Percentiles rank a stretch among this genome's conserved stretches.
These are phyloP conservation scores for Dunaliella salina DNA, from an alignment of 163 green algal genomes.

Conservation along the genomic window DNA sequence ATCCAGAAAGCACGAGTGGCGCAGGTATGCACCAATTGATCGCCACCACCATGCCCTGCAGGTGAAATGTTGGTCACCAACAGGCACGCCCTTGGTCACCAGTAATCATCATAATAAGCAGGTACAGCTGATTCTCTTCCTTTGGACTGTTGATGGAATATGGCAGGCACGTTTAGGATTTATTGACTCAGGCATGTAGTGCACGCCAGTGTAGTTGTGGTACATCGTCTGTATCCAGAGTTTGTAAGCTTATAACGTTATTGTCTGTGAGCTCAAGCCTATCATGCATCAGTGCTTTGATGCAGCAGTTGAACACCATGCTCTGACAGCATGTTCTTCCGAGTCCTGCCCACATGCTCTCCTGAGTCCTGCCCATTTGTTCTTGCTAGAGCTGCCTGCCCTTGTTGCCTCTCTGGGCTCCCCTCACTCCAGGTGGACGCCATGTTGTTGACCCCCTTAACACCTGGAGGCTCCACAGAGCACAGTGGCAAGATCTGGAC, in stretches of 20 bases:
- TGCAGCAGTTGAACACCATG: not conserved
- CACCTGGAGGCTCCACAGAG: slow-evolving; percentile 1
- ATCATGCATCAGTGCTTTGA: not conserved
- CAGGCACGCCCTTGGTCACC: slow-evolving; percentile 15
- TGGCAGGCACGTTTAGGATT: too few relatives aligned
- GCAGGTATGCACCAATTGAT: too few relatives aligned
- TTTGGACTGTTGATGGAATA: too few relatives aligned
- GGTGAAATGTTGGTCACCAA: slow-evolving; percentile 17
- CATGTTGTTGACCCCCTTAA: slow-evolving; percentile 31
- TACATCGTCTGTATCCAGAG: too few relatives aligned
- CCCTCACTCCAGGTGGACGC: slow-evolving; percentile 30
- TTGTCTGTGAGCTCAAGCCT: not conserved
- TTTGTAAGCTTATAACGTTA: not conserved
- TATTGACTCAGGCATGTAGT: too few relatives aligned
- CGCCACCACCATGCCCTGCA: not conserved
- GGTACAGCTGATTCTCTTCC: not conserved
- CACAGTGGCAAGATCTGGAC: slow-evolving; percentile 34
- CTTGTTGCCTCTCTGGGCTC: not conserved
- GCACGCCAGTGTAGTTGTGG: too few relatives aligned
- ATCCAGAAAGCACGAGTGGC: too few relatives aligned
- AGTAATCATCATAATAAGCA: slow-evolving; percentile 45
- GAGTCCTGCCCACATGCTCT: too few relatives aligned
- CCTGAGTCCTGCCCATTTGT: too few relatives aligned
- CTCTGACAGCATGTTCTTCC: too few relatives aligned
- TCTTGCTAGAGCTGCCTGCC: too few relatives aligned